phyloP scores from a whole-genome alignment of 2,329 filamentous ascomycete species.

The Lomentospora prolificans region DNA sequence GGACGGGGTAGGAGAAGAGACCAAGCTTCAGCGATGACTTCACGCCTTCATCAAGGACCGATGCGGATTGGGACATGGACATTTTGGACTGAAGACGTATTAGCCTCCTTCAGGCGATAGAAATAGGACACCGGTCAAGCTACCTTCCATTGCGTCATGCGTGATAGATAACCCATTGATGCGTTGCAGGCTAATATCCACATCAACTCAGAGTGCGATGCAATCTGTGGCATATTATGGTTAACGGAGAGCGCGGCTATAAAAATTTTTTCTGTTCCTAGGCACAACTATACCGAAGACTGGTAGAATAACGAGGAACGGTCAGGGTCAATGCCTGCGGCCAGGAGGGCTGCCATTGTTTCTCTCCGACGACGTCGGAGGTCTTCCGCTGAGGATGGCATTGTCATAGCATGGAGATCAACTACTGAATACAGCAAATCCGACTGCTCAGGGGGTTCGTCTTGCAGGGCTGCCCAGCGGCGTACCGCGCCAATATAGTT shows the following conservation, averaged over 20 bases:
- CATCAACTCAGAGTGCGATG: conserved; percentile 82
- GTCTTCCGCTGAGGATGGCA: conserved; percentile 53
- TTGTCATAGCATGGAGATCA: conserved; percentile 87
- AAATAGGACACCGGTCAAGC: background rate
- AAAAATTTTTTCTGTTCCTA: too few relatives aligned
- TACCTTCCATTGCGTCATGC: conserved; percentile 99
- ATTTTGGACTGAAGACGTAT: conserved; percentile 57
- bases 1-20: conserved; percentile 89
- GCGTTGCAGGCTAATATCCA: conserved; percentile 93
- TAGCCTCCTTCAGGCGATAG: background rate
- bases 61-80: conserved; percentile 47
- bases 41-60: conserved; percentile 46
- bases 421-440: conserved; percentile 78
- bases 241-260: too few relatives aligned
- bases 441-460: conserved; percentile 43
- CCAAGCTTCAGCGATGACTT: conserved; percentile 66
- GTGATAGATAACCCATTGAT: conserved; percentile 82
- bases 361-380: conserved; percentile 60
- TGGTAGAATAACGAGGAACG: conserved; percentile 75
- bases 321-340: conserved; percentile 73
- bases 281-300: conserved; percentile 47
- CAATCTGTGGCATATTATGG: too few relatives aligned
- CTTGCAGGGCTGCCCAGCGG: conserved; percentile 76
- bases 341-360: conserved; percentile 69
- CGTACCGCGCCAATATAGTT: conserved; percentile 89